Conservation (phyloP, 306 rosid genomes). For the Trifolium fragiferum region DNA sequence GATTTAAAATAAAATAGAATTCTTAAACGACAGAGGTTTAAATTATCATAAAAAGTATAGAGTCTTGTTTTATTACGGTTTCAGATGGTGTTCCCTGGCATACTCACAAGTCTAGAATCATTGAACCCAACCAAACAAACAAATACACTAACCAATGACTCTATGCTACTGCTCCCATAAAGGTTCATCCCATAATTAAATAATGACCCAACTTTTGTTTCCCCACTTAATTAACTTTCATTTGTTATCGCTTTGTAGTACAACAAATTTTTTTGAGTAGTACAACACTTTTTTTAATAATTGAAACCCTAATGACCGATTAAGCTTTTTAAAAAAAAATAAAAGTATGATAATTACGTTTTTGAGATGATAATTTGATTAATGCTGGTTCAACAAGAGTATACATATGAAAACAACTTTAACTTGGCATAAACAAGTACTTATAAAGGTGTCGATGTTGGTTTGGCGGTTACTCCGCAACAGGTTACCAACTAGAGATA, state of each 20-base stretch:
- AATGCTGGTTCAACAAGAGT: too few species aligned
- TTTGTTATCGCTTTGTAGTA: neutral
- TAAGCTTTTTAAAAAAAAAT: too few species aligned
- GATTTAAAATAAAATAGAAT: too few species aligned
- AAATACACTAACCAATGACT: constrained; percentile 32
- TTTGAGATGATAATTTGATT: too few species aligned
- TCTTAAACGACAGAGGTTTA: constrained; percentile 21
- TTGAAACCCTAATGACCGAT: neutral
- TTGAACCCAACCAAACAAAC: constrained; percentile 42
- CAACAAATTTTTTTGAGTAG: neutral
- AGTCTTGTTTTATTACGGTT: constrained; percentile 36
- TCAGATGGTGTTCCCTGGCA: constrained; percentile 47
- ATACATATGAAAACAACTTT: too few species aligned
- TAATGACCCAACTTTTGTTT: constrained; percentile 34
- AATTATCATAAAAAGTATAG: constrained; percentile 17
- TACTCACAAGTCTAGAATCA: constrained; percentile 43
- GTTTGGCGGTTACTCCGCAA: too few species aligned
- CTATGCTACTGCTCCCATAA: constrained; percentile 37
- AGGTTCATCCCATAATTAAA: constrained; percentile 44
- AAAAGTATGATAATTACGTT: too few species aligned
- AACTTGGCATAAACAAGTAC: too few species aligned
- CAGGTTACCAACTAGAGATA: too few species aligned
- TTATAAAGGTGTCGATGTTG: too few species aligned
- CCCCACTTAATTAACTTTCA: constrained; percentile 28
- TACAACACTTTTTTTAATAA: neutral